Evolutionary conservation across 83 land plant genomes (phyloP), one percentile per base, ranked within the genome.

Genomic region (Picea abies): DNA sequence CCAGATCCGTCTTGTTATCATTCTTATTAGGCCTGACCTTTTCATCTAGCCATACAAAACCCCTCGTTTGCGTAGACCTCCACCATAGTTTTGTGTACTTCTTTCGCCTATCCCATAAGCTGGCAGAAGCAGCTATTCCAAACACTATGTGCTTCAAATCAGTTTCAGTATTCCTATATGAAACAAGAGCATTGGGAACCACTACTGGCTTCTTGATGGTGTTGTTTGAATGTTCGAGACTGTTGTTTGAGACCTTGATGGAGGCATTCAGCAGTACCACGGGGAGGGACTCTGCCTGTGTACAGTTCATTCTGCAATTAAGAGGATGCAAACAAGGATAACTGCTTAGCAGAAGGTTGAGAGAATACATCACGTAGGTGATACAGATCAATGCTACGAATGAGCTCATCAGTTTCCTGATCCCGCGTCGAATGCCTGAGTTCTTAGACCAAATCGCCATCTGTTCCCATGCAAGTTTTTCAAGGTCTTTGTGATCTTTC

Each of bases 91-190:
- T 90, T 80, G 88, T 89, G 86, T 94, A 94, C 49, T 88, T 72
- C 84, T 91, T 92, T 67, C 96, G 77, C 86, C 83, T 75, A 67
- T 88, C 84, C 96, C 96, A 94, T 29, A 91, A 80, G 78, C 81
- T 76, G 15, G 96, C 81, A 60, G 95, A 92, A 7, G 95, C 96
- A 52, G 93, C 95, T 60, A 94, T 92, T n/a, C 95, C 95, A 86
- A 94, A 94, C 76, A 89, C 93, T 5, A 94, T 81, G 81, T 91
- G 89, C 52, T 88, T 82, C 15, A 92, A 58, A 35, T 86, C 87
- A 23, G 87, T 85, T 17, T 47, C 41, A 39, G 26, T 26, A 26
- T 10, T 26, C 12, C 20, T 35, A 58, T 73, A 23, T 73, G 78
- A n/a, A 73, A 23, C 29, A 73, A 73, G 7, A 10, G 25, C 58